phyloP scores from a whole-genome alignment of 495 filamentous ascomycete genomes.

The Immersiella caudata region DNA sequence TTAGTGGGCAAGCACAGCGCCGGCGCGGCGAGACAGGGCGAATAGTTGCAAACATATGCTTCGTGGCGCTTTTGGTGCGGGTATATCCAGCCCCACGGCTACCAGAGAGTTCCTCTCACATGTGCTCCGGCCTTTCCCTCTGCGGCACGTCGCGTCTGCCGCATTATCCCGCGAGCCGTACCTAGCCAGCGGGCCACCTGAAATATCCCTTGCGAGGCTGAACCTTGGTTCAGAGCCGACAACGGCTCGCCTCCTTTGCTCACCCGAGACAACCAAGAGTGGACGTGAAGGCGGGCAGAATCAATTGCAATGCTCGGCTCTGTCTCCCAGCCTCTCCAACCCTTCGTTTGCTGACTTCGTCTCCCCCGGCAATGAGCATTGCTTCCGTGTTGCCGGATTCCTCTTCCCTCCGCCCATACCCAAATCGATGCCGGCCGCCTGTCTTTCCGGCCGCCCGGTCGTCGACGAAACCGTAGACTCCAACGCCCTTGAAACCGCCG shows the following conservation, averaged over 20 bases:
- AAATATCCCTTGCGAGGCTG: slow-evolving; percentile 5
- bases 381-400: background rate
- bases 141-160: background rate
- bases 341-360: background rate
- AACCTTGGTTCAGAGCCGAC: slow-evolving; percentile 11
- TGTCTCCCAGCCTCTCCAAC: background rate
- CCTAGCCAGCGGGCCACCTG: background rate
- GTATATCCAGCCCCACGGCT: slow-evolving; percentile 25
- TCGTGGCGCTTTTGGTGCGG: slow-evolving; percentile 24
- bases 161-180: slow-evolving; percentile 8
- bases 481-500: slow-evolving; percentile 27
- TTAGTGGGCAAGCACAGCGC: background rate
- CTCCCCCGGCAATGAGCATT: background rate
- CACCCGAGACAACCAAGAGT: background rate
- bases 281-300: background rate
- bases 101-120: slow-evolving; percentile 2
- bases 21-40: background rate
- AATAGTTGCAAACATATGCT: slow-evolving; percentile 19
- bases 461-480: slow-evolving; percentile 27
- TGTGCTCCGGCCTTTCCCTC: background rate
- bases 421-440: slow-evolving; percentile 21
- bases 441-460: slow-evolving; percentile 26
- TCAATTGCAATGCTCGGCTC: slow-evolving; percentile 3
- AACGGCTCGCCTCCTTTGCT: background rate
- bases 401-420: background rate